These are phyloP conservation scores for Neurospora sp. DNA, from an alignment of 495 filamentous ascomycete genomes.

Conservation along the genomic window DNA sequence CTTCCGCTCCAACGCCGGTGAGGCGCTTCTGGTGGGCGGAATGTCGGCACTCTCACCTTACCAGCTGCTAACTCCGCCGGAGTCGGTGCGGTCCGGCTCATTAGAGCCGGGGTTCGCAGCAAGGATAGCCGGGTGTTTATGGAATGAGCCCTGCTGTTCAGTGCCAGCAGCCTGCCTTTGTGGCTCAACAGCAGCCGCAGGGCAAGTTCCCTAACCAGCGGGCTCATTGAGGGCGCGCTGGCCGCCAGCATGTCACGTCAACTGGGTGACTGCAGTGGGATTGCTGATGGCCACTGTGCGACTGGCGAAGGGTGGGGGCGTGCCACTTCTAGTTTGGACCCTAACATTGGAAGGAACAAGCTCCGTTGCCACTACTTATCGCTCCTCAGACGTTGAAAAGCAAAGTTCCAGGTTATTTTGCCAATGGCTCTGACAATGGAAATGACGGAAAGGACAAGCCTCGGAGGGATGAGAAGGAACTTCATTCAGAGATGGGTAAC, in stretches of 20 bases:
- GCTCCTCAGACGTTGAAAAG: neutral
- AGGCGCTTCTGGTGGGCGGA: too few relatives aligned
- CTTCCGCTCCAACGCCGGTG: too few relatives aligned
- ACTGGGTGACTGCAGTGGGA: neutral
- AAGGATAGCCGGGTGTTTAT: constrained; percentile 55
- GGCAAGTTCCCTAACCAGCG: constrained; percentile 46
- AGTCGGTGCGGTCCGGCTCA: too few relatives aligned
- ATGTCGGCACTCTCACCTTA: too few relatives aligned
- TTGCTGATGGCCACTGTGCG: neutral
- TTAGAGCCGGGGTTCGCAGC: constrained; percentile 47
- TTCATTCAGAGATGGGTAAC: neutral
- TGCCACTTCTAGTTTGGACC: neutral
- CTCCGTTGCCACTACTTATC: neutral
- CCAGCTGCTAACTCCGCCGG: too few relatives aligned
- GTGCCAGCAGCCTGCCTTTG: constrained; percentile 57
- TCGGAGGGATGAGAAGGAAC: neutral
- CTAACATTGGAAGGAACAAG: neutral
- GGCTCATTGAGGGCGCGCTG: constrained; percentile 17
- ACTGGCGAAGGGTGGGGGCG: neutral
- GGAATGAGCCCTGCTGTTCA: constrained; percentile 56
- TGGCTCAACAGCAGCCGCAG: constrained; percentile 47
- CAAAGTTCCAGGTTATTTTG: neutral
- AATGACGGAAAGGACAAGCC: neutral
- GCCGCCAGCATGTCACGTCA: neutral
- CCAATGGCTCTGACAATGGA: neutral